Evolutionary conservation across 1,284 basidiomycete species (phyloP).

Genomic region (Sutorius eximius): DNA sequence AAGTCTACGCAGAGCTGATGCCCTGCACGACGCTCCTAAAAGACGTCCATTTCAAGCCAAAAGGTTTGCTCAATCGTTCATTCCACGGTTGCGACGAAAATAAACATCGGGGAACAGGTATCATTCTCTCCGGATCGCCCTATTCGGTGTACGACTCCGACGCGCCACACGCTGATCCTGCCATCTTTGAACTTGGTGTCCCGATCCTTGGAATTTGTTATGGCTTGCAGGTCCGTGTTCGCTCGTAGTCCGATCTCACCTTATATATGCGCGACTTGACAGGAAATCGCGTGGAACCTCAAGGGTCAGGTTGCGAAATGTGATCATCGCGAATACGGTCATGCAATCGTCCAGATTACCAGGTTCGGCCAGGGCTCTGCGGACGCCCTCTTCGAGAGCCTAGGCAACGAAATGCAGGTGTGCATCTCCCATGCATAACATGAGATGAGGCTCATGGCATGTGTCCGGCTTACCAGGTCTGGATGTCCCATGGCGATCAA

Average conservation of each 20-base stretch:
- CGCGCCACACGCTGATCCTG: constrained; percentile 93
- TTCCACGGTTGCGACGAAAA: background rate
- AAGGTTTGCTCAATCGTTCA: constrained; percentile 54
- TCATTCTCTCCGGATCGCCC: constrained; percentile 97
- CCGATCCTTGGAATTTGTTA: constrained; percentile 98
- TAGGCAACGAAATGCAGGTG: constrained; percentile 84
- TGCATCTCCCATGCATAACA: background rate
- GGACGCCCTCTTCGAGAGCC: constrained; percentile 82
- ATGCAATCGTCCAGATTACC: constrained; percentile 78
- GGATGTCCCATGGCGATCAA: constrained; percentile 99
- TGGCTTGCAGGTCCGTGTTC: constrained; percentile 78
- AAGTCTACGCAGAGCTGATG: constrained; percentile 97
- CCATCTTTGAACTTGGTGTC: constrained; percentile 89
- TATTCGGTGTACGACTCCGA: constrained; percentile 96
- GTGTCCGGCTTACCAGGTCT: constrained; percentile 62
- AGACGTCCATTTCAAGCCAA: constrained; percentile 92
- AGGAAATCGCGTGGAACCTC: constrained; percentile 91
- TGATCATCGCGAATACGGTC: constrained; percentile 94
- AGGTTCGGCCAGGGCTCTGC: constrained; percentile 63
- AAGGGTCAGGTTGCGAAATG: constrained; percentile 88
- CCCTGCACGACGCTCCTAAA: constrained; percentile 94
- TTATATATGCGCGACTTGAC: background rate
- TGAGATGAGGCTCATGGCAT: background rate
- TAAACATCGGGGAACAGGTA: constrained; percentile 53
- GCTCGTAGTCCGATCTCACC: background rate